Conservation (phyloP, 495 filamentous ascomycete genomes). For the Evansstolkia leycettana region DNA sequence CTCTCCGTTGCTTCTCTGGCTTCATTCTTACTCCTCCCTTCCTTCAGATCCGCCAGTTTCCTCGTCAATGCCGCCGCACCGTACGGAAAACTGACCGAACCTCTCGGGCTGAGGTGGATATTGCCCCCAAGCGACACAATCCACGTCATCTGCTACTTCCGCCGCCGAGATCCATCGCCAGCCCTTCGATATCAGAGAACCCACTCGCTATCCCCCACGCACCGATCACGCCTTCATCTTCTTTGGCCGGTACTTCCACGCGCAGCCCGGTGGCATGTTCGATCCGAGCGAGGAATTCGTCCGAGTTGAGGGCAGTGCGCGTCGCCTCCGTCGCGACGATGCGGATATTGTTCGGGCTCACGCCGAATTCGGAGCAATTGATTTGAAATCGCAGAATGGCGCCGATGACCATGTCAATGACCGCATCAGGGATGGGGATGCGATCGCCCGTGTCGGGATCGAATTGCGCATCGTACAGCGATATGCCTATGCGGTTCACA, state of each 20-base stretch:
- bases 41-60: conserved; percentile 24
- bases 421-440: conserved; percentile 47
- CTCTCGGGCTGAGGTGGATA: conserved; percentile 36
- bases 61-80: conserved; percentile 73
- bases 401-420: conserved; percentile 50
- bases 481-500: conserved; percentile 65
- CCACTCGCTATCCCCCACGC: conserved; percentile 75
- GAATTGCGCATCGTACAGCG: conserved; percentile 75
- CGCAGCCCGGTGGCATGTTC: conserved; percentile 44
- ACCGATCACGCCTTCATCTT: conserved; percentile 72
- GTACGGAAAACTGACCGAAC: conserved; percentile 58
- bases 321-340: conserved; percentile 87
- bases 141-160: conserved; percentile 86
- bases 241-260: conserved; percentile 62
- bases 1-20: conserved; percentile 18
- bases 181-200: conserved; percentile 49
- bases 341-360: conserved; percentile 48
- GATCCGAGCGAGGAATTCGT: conserved; percentile 54
- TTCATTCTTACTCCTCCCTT: conserved; percentile 19
- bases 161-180: conserved; percentile 84
- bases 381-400: conserved; percentile 58
- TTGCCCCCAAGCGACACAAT: conserved; percentile 45
- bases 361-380: conserved; percentile 59
- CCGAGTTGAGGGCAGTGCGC: conserved; percentile 63
- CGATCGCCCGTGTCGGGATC: conserved; percentile 23